phyloP scores from a whole-genome alignment of 441 rosid genomes.

The Arabidopsis lyrata region DNA sequence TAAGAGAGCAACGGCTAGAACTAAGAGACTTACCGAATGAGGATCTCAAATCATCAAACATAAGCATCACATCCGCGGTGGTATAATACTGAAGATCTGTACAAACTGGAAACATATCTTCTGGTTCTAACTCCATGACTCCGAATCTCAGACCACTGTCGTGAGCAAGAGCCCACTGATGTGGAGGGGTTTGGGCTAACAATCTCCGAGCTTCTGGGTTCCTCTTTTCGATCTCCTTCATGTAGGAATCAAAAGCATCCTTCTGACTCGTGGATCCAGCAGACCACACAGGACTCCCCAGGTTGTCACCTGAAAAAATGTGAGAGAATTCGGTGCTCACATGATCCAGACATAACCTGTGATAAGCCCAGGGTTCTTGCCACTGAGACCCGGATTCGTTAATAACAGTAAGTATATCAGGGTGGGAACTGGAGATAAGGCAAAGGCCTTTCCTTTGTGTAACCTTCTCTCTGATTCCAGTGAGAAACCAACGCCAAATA shows the following conservation, averaged over 20 bases:
- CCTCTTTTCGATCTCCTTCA: too few relatives aligned
- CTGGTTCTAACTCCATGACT: too few relatives aligned
- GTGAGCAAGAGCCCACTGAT: not conserved
- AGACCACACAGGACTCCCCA: not conserved
- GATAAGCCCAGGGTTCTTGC: constrained; percentile 33
- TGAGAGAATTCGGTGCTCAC: not conserved
- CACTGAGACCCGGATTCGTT: constrained; percentile 3
- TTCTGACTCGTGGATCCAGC: not conserved
- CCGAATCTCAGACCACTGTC: not conserved
- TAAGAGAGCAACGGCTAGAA: not conserved
- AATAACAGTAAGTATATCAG: not conserved
- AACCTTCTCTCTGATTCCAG: constrained; percentile 25
- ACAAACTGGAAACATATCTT: too few relatives aligned
- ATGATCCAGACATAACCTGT: not conserved
- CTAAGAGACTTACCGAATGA: not conserved
- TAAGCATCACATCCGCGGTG: not conserved
- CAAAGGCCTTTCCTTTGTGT: too few relatives aligned
- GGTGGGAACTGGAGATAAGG: not conserved
- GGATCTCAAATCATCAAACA: not conserved
- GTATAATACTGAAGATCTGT: too few relatives aligned
- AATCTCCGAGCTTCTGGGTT: too few relatives aligned
- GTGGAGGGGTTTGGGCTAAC: too few relatives aligned
- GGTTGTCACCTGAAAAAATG: not conserved
- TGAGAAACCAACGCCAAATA: constrained; percentile 28
- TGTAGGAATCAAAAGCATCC: not conserved